A percentile compares a stretch with the other conserved stretches of the same genome.
Evolutionary conservation across 306 rosid species (phyloP).

Genomic region (Cicer judaicum): DNA sequence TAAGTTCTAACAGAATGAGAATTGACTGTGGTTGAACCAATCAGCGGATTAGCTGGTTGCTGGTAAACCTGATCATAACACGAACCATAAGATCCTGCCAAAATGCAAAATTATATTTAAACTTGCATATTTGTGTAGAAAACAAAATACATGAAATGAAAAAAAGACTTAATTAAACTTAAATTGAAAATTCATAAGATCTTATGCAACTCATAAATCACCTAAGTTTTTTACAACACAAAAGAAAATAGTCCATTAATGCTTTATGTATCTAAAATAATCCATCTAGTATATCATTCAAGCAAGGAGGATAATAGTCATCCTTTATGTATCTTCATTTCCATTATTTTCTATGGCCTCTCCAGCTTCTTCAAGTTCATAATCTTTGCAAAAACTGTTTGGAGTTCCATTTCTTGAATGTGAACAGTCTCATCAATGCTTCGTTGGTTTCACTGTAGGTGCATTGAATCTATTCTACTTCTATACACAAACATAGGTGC

Average conservation of each 20-base stretch:
- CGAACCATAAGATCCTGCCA: background rate
- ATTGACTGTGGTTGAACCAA: too few species aligned
- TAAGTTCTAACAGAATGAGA: too few species aligned
- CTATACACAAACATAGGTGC: too few species aligned
- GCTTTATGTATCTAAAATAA: too few species aligned
- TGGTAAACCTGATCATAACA: background rate
- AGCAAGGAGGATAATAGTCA: background rate
- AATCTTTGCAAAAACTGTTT: background rate
- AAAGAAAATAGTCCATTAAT: background rate
- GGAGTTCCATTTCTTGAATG: background rate
- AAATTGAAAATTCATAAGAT: conserved; percentile 8
- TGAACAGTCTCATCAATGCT: background rate
- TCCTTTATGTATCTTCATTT: conserved; percentile 6
- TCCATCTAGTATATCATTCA: background rate
- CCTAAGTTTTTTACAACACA: conserved; percentile 1
- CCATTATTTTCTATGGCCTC: conserved; percentile 2
- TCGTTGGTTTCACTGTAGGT: too few species aligned
- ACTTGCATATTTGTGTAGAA: background rate
- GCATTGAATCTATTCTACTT: too few species aligned
- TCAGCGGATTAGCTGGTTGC: too few species aligned
- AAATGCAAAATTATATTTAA: background rate
- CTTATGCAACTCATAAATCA: background rate
- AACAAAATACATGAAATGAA: background rate
- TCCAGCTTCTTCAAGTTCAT: conserved; percentile 7
- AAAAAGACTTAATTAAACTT: background rate